Evolutionary conservation across 2,329 filamentous ascomycete species (phyloP), one percentile per base, ranked within the genome.

Genomic region (Diplocarpon mali): DNA sequence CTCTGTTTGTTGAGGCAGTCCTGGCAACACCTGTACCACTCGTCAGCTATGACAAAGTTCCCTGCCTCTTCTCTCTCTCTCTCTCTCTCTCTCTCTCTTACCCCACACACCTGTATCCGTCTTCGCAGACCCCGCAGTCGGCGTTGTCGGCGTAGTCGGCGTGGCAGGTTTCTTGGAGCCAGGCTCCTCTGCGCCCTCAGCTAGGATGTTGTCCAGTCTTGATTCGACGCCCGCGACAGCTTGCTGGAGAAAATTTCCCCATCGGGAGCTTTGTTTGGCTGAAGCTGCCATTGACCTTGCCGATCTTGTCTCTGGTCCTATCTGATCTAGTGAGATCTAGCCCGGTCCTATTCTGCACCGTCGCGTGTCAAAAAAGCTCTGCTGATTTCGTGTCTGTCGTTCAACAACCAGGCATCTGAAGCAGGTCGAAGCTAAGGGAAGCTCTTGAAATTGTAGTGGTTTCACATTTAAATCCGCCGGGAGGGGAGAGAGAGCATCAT

Each of bases 191-290:
- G 82, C 78, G 44, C 85, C 80, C 54, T 95, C 89, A 43, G 87
- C 80, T 49, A 98, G 74, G 47, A 98, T 94, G 40, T 78, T 89
- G 64, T 98, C 92, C 48, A 98, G 75, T 35, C 85, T 80, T 48
- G 89, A 93, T 67, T 98, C 92, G 46, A 98, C 84, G 49, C 89
- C 89, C 44, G 89, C 88, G 49, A 96, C 87, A 52, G 90, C 89
- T 65, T 90, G 86, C 53, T 88, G 85, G 48, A 95, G 73, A 61
- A 95, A 83, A 28, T 78, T 79, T 37, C 82, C 83, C 84, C 84
- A 88, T 77, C 75, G 75, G 40, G 75, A 75, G 49, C 73, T 68
- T 54, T 76, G 53, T 44, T 65, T 62, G 24, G 46, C 37, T 27
- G 59, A 53, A 41, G 59, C 55, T 35, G 58, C 50, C 61, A 63